phyloP scores from a whole-genome alignment of 2,329 filamentous ascomycete species.

The Colletotrichum filicis region DNA sequence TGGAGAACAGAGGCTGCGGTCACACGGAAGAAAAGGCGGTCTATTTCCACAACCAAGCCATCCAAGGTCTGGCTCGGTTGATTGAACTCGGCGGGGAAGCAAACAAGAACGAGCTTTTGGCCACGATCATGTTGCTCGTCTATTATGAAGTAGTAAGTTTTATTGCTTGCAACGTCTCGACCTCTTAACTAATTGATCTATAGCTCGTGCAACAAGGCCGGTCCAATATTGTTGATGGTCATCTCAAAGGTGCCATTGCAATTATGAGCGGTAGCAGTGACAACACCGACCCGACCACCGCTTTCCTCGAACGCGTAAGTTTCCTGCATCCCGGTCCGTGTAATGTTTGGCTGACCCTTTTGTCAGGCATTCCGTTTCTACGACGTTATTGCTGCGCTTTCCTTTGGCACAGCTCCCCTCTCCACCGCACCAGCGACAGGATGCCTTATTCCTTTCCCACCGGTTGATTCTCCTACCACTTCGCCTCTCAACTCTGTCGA shows the following conservation, averaged over 20 bases:
- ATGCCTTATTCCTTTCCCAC: constrained; percentile 58
- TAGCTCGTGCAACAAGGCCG: constrained; percentile 71
- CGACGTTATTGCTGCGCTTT: constrained; percentile 72
- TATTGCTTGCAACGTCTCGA: background rate
- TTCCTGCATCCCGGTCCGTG: background rate
- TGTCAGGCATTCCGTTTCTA: constrained; percentile 71
- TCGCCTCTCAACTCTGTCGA: constrained; percentile 65
- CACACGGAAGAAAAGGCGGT: constrained; percentile 64
- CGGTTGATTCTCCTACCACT: constrained; percentile 55
- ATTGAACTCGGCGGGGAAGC: constrained; percentile 63
- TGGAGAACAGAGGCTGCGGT: constrained; percentile 69
- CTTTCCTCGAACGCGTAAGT: constrained; percentile 68
- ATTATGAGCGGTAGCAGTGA: constrained; percentile 64
- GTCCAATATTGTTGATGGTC: constrained; percentile 69
- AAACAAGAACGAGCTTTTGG: constrained; percentile 67
- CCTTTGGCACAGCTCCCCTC: constrained; percentile 67
- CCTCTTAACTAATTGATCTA: background rate
- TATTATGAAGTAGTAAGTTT: constrained; percentile 71
- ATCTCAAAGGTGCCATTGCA: constrained; percentile 70
- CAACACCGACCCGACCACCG: constrained; percentile 60
- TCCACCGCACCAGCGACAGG: constrained; percentile 60
- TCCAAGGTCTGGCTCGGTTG: constrained; percentile 66
- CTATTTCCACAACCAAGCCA: constrained; percentile 69
- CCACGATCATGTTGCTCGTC: constrained; percentile 69
- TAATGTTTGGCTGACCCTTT: background rate